Evolutionary conservation across 352 stramenopile genomes (phyloP).

Genomic region (Globisporangium mamillatum): DNA sequence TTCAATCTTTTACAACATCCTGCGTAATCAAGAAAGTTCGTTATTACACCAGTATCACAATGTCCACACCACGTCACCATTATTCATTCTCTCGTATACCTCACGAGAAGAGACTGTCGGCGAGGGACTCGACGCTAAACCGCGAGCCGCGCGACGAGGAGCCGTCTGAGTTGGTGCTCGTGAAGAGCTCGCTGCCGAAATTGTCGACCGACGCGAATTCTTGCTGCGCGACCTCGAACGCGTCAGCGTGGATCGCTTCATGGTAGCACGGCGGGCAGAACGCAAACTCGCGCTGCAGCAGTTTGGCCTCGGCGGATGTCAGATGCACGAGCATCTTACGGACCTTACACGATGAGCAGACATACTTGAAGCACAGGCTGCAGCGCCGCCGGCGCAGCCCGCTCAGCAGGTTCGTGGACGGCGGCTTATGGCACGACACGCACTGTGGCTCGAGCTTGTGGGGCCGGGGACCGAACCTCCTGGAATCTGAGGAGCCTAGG

Average conservation of each 20-base stretch:
- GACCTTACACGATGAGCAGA: conserved; percentile 10
- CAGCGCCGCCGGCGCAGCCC: conserved; percentile 7
- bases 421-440: conserved; percentile 3
- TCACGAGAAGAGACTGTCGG: conserved; percentile 1
- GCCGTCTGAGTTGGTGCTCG: conserved; percentile 1
- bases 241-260: not conserved
- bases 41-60: not conserved
- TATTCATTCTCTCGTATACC: not conserved
- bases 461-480: not conserved
- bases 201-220: conserved; percentile 2
- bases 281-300: conserved; percentile 10
- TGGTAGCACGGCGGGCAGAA: conserved; percentile 8
- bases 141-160: not conserved
- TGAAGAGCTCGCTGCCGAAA: conserved; percentile 7
- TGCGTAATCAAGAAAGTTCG: not conserved
- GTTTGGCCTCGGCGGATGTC: conserved; percentile 1
- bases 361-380: conserved; percentile 11
- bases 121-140: conserved; percentile 1
- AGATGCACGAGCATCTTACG: conserved; percentile 7
- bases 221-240: conserved; percentile 6
- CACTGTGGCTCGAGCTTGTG: conserved; percentile 2
- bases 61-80: not conserved
- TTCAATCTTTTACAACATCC: not conserved
- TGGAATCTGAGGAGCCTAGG: not conserved
- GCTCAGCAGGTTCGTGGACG: not conserved